Evolutionary conservation across 805 yeast species (phyloP), one percentile per base, ranked within the genome.

Genomic region (Candida oleophila): DNA sequence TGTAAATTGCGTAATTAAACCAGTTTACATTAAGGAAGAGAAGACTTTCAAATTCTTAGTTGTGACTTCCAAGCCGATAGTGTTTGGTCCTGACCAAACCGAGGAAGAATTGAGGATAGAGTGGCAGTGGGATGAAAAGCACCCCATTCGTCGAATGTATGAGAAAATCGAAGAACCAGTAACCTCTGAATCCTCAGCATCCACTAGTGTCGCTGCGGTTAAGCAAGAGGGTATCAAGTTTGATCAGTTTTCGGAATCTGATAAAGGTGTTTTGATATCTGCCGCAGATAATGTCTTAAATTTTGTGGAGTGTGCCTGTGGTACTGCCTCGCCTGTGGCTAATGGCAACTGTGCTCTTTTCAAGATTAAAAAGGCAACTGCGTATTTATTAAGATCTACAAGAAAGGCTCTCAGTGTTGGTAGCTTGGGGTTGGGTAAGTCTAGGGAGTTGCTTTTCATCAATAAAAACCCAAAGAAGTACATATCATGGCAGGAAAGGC

Each of bases 71-170:
- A 75, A 71, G 41, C 78, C 79, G 2, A 78, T 91, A 22, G 70
- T 38, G 11, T 51, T 72, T 20, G 55, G 55, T 32, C 45, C 58
- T 2, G 53, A 51, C 5, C 61, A 56, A 2, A 12, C 73, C 43
- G 64, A 74, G 8, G 79, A 82, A 35, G 97, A 91, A 59, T 65
- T 92, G 18, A 77, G 91, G 0, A 64, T 89, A 8, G 80, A 83
- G 1, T 92, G 98, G 98, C 88, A 85, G 49, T 92, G 97, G 96
- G 96, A 90, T 59, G 60, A 65, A 2, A 52, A 69, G 15, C 96
- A 90, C 60, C 96, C 97, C 2, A 86, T 89, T 34, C 67, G 71
- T 44, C 74, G 75, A 52, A 65, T 86, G 45, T 70, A 77, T 21
- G 63, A 68, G 21, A 36, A 36, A 16, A 36, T 16, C 4, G 37